Evolutionary conservation across 345 rosid genomes (phyloP), one percentile per base, ranked within the genome.

Genomic region (Corymbia maculata): DNA sequence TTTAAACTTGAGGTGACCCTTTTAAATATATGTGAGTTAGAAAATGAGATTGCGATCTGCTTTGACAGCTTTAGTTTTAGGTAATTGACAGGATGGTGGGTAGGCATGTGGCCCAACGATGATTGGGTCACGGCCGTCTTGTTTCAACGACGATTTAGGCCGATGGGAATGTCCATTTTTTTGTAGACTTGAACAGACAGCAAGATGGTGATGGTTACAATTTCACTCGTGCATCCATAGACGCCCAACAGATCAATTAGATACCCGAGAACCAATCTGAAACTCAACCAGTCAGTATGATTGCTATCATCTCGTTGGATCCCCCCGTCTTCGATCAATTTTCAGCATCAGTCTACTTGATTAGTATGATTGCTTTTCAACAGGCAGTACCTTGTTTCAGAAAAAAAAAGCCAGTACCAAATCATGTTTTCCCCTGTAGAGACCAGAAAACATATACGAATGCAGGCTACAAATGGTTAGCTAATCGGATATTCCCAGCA

Each of bases 181-280:
- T 13, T 24, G 61, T 8, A 22, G 28, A 22, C 61, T 22, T 21
- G 4, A 50, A 57, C 13, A 3, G 13, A 68, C 16, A 32, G 22
- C 45, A 16, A 30, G 32, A 16, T 4, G 44, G 79, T 0, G 6
- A 9, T 8, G 24, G 4, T 68, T 32, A 68, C 11, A 4, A 0
- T 0, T 7, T 68, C 79, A 15, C 1, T 9, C 8, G 11, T 68
- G 44, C 11, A 16, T 68, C 44, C 79, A 68, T 30, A 15, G 44
- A 15, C 15, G 79, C 44, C 44, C 5, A 30, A 26, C 68, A 59
- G 68, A 12, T 12, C 68, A 12, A 59, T 5, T 1, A 26, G 32
- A 26, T 5, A 26, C 68, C 68, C 3, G 30, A 26, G 15, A 0
- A 59, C 26, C 32, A 26, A 59, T 26, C 13, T 3, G 68, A 59